phyloP scores from a whole-genome alignment of 331 rosid species.

The Cydonia oblonga region DNA sequence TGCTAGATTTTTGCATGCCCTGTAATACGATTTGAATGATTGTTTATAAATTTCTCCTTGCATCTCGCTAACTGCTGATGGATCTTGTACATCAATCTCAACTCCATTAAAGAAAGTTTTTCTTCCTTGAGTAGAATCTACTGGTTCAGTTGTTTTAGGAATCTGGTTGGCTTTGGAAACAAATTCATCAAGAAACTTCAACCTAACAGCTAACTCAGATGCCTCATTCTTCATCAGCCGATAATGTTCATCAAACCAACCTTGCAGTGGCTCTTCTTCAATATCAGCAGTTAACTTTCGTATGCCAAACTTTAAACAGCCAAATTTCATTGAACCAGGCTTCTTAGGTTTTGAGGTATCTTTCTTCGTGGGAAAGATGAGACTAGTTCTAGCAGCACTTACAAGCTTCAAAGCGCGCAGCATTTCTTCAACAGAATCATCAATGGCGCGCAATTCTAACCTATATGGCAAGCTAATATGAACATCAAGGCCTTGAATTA shows the following conservation, averaged over 20 bases:
- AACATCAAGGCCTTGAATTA: constrained; percentile 86
- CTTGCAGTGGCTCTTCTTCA: constrained; percentile 97
- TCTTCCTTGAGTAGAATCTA: constrained; percentile 49
- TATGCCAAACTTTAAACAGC: constrained; percentile 75
- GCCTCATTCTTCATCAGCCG: constrained; percentile 87
- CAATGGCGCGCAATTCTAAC: constrained; percentile 93
- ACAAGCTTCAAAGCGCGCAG: constrained; percentile 74
- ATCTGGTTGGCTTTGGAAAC: constrained; percentile 38
- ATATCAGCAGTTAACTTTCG: constrained; percentile 81
- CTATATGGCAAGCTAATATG: constrained; percentile 89
- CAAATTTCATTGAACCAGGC: constrained; percentile 58
- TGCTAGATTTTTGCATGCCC: constrained; percentile 65
- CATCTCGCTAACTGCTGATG: constrained; percentile 36
- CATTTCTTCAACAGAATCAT: constrained; percentile 91
- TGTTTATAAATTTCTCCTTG: constrained; percentile 66
- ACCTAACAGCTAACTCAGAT: constrained; percentile 74
- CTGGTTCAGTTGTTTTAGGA: constrained; percentile 44
- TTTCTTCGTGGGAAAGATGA: constrained; percentile 71
- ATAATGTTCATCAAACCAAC: constrained; percentile 98
- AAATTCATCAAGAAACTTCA: constrained; percentile 70
- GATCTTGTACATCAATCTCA: constrained; percentile 62
- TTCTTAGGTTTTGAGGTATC: constrained; percentile 58
- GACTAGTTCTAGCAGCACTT: constrained; percentile 62
- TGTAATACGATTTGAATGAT: constrained; percentile 80
- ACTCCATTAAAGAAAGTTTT: constrained; percentile 41